A percentile compares a stretch with the other conserved stretches of the same genome.
phyloP scores from a whole-genome alignment of 805 yeast genomes.

The Debaryomyces castellii region DNA sequence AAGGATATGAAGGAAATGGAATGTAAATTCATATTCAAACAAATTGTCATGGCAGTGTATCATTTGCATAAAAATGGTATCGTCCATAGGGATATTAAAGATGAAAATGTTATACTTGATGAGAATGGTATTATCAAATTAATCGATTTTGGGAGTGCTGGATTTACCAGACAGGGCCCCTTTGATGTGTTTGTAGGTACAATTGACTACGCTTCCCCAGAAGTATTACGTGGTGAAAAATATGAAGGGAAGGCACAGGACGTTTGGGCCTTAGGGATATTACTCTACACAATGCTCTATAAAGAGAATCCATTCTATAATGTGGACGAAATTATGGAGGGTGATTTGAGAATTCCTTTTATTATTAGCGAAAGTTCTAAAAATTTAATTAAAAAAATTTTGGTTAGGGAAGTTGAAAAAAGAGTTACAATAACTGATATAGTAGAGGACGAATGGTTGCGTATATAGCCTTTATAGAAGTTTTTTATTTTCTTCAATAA shows the following conservation, averaged over 20 bases:
- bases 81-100: constrained; percentile 93
- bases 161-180: constrained; percentile 86
- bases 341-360: constrained; percentile 71
- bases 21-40: constrained; percentile 74
- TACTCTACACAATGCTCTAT: constrained; percentile 84
- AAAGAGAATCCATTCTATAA: constrained; percentile 95
- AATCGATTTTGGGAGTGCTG: constrained; percentile 95
- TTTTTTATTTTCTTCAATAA: neutral
- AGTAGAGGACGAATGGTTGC: constrained; percentile 66
- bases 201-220: constrained; percentile 96
- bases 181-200: constrained; percentile 98
- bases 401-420: constrained; percentile 62
- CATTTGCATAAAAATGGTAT: constrained; percentile 86
- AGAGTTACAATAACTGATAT: constrained; percentile 79
- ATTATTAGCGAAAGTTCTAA: constrained; percentile 62
- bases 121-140: constrained; percentile 76
- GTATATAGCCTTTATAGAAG: constrained; percentile 4
- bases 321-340: constrained; percentile 94
- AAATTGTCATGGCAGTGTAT: constrained; percentile 72
- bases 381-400: constrained; percentile 59
- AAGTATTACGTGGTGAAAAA: constrained; percentile 82
- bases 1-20: constrained; percentile 78
- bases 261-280: constrained; percentile 94
- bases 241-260: constrained; percentile 95
- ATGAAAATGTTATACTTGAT: constrained; percentile 89